phyloP scores from a whole-genome alignment of 805 yeast species.

The Cyberlindnera maritima region DNA sequence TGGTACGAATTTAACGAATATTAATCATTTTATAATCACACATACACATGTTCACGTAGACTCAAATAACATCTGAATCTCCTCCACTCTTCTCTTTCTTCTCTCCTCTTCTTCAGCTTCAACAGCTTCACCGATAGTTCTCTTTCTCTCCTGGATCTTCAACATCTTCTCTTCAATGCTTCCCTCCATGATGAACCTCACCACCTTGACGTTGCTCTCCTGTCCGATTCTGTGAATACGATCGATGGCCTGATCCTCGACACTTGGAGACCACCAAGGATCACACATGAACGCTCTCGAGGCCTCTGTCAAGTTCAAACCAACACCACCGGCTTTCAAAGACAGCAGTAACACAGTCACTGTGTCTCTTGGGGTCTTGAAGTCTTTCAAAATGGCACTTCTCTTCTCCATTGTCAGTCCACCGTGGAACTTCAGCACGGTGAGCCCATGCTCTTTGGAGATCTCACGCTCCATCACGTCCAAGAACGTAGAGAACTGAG shows the following conservation, averaged over 20 bases:
- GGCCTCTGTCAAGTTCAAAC: slow-evolving; percentile 82
- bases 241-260: slow-evolving; percentile 89
- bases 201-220: slow-evolving; percentile 62
- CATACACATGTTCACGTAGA: slow-evolving; percentile 14
- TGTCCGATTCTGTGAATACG: slow-evolving; percentile 92
- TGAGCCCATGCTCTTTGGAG: slow-evolving; percentile 43
- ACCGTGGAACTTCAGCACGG: slow-evolving; percentile 78
- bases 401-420: slow-evolving; percentile 66
- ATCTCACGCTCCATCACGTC: slow-evolving; percentile 72
- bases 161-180: slow-evolving; percentile 89
- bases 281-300: slow-evolving; percentile 87
- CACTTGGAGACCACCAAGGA: slow-evolving; percentile 96
- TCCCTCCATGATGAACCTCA: slow-evolving; percentile 76
- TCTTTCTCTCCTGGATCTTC: slow-evolving; percentile 79
- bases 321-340: slow-evolving; percentile 93
- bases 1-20: slow-evolving; percentile 3
- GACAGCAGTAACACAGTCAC: slow-evolving; percentile 62
- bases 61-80: slow-evolving; percentile 64
- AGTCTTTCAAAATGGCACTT: slow-evolving; percentile 54
- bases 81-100: slow-evolving; percentile 66
- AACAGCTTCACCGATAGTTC: slow-evolving; percentile 76
- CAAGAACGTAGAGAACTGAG: slow-evolving; percentile 82
- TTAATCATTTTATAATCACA: too few relatives aligned
- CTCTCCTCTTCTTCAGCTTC: slow-evolving; percentile 75
- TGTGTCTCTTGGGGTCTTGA: slow-evolving; percentile 36